Base-by-base conservation (phyloP, 2,329 filamentous ascomycete genomes). In the Colletotrichum sp. region DNA sequence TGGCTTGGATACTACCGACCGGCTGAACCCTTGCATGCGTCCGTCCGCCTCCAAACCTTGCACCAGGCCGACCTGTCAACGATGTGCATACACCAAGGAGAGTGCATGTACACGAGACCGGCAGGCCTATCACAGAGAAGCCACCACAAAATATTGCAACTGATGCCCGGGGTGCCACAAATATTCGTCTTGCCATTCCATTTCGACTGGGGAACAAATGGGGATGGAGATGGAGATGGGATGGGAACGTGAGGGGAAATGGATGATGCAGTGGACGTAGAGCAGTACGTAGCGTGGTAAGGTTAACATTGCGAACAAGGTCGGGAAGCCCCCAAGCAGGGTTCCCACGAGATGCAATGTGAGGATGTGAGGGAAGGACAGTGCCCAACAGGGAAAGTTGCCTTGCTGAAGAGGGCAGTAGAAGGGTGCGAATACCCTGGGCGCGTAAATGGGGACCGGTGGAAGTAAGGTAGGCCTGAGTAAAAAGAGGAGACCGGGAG, bases 21-120 rank as follows among this genome's bases (percentile, higher is more conserved):
- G 74, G 74, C 77, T 78, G 77, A 77, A 71, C 77, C 77, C 77
- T 78, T 77, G 77, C 70, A 76, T 69, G 66, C 67, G 63, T 77
- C 77, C 77, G 74, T 69, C 74, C 66, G 76, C 66, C 49, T 57
- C 44, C n/a, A 36, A 69, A 61, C 64, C 70, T 72, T 69, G 69
- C 73, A 69, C 64, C 66, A 76, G 67, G 44, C 67, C 27, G 59
- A 69, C 74, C 74, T 76, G 74, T 74, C 74, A 73, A 49, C 57
- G 3, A 52, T 34, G 68, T 63, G 32, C 67, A 69, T 52, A 49
- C 44, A 49, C n/a, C 44, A 49, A 49, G n/a, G 44, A 49, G 63
- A 27, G 29, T 55, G 44, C 29, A 27, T 34, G 32, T 63, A 36
- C 34, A 64, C 36, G 32, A 19, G 32, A 13, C 32, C 34, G 36